These are phyloP conservation scores for Saccharomyces pastorianus DNA, from an alignment of 1,139 yeast species.

Conservation along the genomic window DNA sequence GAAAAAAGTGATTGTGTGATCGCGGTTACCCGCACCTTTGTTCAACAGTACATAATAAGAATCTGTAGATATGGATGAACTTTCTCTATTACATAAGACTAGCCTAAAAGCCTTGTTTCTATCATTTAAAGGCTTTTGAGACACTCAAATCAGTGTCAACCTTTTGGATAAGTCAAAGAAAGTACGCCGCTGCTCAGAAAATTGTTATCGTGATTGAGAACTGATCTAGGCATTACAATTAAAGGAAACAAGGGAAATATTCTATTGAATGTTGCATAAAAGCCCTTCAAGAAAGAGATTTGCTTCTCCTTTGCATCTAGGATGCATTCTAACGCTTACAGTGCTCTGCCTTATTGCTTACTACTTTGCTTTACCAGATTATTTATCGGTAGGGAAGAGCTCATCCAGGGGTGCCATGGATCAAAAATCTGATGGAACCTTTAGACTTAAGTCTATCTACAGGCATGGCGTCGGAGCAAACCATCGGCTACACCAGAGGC, in stretches of 20 bases:
- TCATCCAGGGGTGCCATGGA: not conserved
- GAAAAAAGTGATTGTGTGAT: not conserved
- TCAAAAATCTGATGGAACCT: conserved; percentile 3
- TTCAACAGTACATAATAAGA: not conserved
- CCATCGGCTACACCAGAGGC: conserved; percentile 10
- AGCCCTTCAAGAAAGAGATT: not conserved
- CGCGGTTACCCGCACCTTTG: not conserved
- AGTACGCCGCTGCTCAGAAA: not conserved
- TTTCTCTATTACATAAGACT: not conserved
- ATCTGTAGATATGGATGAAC: not conserved
- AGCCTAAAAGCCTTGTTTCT: not conserved
- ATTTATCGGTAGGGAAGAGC: not conserved
- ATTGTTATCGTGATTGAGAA: not conserved
- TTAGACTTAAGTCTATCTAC: conserved; percentile 14
- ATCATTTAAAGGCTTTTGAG: not conserved
- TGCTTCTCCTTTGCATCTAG: not conserved
- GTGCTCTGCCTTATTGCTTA: not conserved
- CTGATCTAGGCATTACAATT: not conserved
- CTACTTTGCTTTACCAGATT: not conserved
- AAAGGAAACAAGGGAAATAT: not conserved
- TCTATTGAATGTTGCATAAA: not conserved
- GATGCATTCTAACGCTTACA: not conserved
- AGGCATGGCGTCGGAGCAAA: conserved; percentile 17
- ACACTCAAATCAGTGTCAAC: not conserved
- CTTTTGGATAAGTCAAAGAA: not conserved